Evolutionary conservation across 2,329 filamentous ascomycete genomes (phyloP).

Genomic region (Diaporthe humulicola): DNA sequence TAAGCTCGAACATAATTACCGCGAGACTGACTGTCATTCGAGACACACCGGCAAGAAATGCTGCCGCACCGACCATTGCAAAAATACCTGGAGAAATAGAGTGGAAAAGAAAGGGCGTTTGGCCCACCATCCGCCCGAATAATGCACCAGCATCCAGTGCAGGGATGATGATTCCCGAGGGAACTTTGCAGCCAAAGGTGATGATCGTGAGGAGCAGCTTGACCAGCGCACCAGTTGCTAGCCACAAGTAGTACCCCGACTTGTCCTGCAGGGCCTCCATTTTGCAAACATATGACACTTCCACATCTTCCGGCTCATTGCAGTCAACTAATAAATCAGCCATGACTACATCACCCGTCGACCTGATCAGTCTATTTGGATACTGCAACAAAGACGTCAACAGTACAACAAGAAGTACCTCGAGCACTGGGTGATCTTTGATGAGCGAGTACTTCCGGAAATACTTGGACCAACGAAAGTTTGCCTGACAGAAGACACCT

Average conservation of each 20-base stretch:
- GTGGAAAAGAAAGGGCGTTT: slow-evolving; percentile 44
- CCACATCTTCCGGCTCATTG: slow-evolving; percentile 41
- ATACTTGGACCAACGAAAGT: slow-evolving; percentile 68
- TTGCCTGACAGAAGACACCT: slow-evolving; percentile 69
- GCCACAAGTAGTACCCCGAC: slow-evolving; percentile 60
- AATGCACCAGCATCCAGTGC: slow-evolving; percentile 69
- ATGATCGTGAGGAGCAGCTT: slow-evolving; percentile 70
- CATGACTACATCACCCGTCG: slow-evolving; percentile 68
- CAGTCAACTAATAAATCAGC: slow-evolving; percentile 70
- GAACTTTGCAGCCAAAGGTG: slow-evolving; percentile 72
- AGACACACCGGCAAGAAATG: slow-evolving; percentile 70
- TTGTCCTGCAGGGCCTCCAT: slow-evolving; percentile 58
- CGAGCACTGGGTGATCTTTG: slow-evolving; percentile 67
- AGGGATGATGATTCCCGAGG: slow-evolving; percentile 72
- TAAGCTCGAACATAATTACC: slow-evolving; percentile 74
- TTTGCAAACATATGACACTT: slow-evolving; percentile 57
- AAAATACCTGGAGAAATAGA: slow-evolving; percentile 69
- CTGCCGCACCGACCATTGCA: slow-evolving; percentile 71
- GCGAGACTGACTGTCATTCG: slow-evolving; percentile 55
- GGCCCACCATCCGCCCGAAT: slow-evolving; percentile 67
- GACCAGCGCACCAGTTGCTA: slow-evolving; percentile 65
- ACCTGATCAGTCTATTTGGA: slow-evolving; percentile 66
- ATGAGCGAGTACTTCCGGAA: slow-evolving; percentile 67
- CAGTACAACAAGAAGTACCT: slow-evolving; percentile 66
- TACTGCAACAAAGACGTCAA: slow-evolving; percentile 67